These are phyloP conservation scores for Chernovozyma aurita DNA, from an alignment of 1,139 yeast species.

Conservation along the genomic window DNA sequence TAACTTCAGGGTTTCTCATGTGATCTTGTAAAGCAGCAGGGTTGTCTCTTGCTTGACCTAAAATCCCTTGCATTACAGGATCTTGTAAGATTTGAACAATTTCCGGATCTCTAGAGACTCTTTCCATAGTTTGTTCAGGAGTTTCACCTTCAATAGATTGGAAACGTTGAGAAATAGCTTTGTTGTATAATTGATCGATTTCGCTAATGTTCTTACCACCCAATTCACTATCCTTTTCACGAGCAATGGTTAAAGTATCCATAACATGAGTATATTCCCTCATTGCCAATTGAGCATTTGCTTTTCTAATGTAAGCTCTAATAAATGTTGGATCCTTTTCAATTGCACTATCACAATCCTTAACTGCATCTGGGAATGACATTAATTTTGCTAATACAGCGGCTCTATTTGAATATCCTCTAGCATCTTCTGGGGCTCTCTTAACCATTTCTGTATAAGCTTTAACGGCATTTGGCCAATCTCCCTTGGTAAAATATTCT, in stretches of 20 bases:
- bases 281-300: slow-evolving; percentile 89
- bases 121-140: slow-evolving; percentile 89
- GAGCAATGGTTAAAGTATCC: slow-evolving; percentile 78
- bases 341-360: slow-evolving; percentile 89
- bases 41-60: slow-evolving; percentile 89
- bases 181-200: slow-evolving; percentile 76
- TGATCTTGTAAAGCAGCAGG: slow-evolving; percentile 98
- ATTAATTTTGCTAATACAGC: slow-evolving; percentile 91
- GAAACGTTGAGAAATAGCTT: slow-evolving; percentile 78
- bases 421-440: slow-evolving; percentile 93
- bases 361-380: slow-evolving; percentile 96
- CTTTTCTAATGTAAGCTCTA: slow-evolving; percentile 96
- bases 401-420: slow-evolving; percentile 97
- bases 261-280: slow-evolving; percentile 79
- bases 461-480: slow-evolving; percentile 96
- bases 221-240: slow-evolving; percentile 62
- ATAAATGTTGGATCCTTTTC: slow-evolving; percentile 81
- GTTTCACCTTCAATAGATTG: slow-evolving; percentile 84
- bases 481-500: slow-evolving; percentile 81
- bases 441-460: slow-evolving; percentile 93
- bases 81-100: slow-evolving; percentile 86
- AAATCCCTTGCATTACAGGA: slow-evolving; percentile 94
- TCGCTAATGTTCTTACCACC: slow-evolving; percentile 64
- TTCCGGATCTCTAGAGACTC: slow-evolving; percentile 92
- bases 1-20: slow-evolving; percentile 93